Evolutionary conservation across 495 filamentous ascomycete species (phyloP), one percentile per base, ranked within the genome.

Genomic region (Xylaria longipes): DNA sequence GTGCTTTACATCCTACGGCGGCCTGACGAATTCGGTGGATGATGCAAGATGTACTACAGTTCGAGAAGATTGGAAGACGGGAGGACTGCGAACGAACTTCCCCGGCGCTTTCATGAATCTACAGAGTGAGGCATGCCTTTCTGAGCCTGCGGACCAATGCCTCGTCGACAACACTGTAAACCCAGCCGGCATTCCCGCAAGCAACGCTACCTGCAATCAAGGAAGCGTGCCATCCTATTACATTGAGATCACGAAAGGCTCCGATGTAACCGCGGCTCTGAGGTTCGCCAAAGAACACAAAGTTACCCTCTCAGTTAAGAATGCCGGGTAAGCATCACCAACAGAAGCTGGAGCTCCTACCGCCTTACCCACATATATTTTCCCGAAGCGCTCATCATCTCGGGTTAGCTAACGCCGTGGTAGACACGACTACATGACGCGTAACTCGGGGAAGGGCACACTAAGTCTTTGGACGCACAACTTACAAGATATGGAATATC

Each of bases 381-480:
- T 65, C 5, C 48, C 20, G 25, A 22, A 8, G 12, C 22, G 12
- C 54, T 62, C 29, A 22, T 61, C 11, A n/a, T 20, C 39, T n/a
- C 20, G 4, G 12, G 25, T 31, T 37, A 22, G 31, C 54, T 69
- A 39, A 69, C 43, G 14, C 29, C 33, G 25, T 52, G 43, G 37
- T 35, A 61, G 50, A n/a, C 75, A 75, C 39, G 72, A 74, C 37
- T 81, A 77, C 37, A 77, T 84, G 37, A 84, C 83, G 0, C 78
- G 79, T 25, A 83, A 81, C 15, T 79, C 83, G 15, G 89, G 89
- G 27, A 81, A 81, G 31, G 88, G 88, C 27, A 82, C 85, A 17
- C 78, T 92, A 11, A 78, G 79, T 33, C 77, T 92, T 43, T 92
- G 89, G 89, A 91, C 88, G 0, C 88, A 91, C 68, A 79, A 87